Conservation (phyloP, 768 basidiomycete genomes). For the Rhodotorula babjevae region DNA sequence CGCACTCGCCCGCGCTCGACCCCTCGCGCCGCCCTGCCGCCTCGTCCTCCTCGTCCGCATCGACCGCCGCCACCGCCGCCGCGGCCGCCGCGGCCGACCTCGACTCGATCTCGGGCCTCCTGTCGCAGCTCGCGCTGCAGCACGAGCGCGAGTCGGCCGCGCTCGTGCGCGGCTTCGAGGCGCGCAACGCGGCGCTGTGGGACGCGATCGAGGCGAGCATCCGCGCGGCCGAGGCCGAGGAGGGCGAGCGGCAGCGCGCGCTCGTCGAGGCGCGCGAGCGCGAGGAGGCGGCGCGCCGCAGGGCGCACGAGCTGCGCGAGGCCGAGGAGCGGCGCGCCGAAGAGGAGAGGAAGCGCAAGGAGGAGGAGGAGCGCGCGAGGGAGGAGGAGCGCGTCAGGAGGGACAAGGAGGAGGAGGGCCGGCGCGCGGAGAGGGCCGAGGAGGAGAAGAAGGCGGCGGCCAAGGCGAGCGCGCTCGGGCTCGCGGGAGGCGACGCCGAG, state of each 20-base stretch:
- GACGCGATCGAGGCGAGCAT: constrained; percentile 33
- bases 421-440: constrained; percentile 47
- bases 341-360: constrained; percentile 42
- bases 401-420: constrained; percentile 32
- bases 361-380: constrained; percentile 47
- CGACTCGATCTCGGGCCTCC: constrained; percentile 21
- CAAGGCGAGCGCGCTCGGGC: constrained; percentile 42
- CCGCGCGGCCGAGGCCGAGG: constrained; percentile 17
- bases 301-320: constrained; percentile 21
- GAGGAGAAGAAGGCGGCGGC: constrained; percentile 46
- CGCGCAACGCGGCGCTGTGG: constrained; percentile 36
- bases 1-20: constrained; percentile 1
- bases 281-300: constrained; percentile 22
- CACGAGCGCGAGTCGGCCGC: constrained; percentile 6
- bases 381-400: constrained; percentile 34
- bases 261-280: constrained; percentile 19
- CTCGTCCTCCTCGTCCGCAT: neutral
- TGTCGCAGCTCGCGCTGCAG: constrained; percentile 23
- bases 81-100: neutral
- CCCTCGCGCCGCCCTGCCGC: neutral
- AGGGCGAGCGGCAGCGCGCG: constrained; percentile 11
- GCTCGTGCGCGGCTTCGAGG: constrained; percentile 31
- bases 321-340: constrained; percentile 9
- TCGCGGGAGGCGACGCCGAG: constrained; percentile 18
- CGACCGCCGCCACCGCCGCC: too few relatives aligned